Base-by-base conservation (phyloP, 192 early-diverging fungal species). In the Podochytrium sp. region DNA sequence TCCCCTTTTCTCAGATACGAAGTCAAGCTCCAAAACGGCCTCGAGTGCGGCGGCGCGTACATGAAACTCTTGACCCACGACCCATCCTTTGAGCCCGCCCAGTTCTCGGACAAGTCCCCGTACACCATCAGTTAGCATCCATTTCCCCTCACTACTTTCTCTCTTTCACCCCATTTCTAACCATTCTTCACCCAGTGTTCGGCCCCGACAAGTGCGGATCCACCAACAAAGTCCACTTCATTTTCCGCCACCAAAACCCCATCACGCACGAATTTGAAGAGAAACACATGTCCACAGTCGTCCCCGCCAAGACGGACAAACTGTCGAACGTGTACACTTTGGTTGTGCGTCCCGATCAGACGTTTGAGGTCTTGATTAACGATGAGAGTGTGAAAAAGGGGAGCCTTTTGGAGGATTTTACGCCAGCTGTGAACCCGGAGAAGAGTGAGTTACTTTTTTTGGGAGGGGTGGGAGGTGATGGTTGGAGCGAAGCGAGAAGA, bases 131-230 rank as follows among this genome's bases (percentile, higher is more conserved):
- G 83, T 84, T 71, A 35, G 73, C 66, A 65, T 12, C 42, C 51
- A 20, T 37, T 41, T 23, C 37, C 20, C 10, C 18, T 51, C 51
- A n/a, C n/a, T 60, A 62, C 20, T 27, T 6, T 14, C 42, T 38
- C 50, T 71, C 33, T 14, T 47, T 25, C 20, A 37, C 12, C 30
- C 29, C 3, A 33, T 35, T 2, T 4, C 33, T n/a, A n/a, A n/a
- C 47, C 23, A n/a, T 18, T 3, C 33, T 37, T 51, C 61, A 69
- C 34, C 57, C 89, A 83, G 93, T 97, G 95, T 97, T 97, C 82
- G 95, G 95, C 39, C 97, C 97, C 39, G 97, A 99, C 81, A 91
- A 93, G 65, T 99, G 97, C 83, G 97, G 95, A 41, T 66, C 86
- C 51, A 91, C 90, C 79, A 93, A 92, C 85, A 96, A 95, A 71